These are phyloP conservation scores for Ceratopteris richardii DNA, from an alignment of 75 land plant genomes.

Conservation along the genomic window DNA sequence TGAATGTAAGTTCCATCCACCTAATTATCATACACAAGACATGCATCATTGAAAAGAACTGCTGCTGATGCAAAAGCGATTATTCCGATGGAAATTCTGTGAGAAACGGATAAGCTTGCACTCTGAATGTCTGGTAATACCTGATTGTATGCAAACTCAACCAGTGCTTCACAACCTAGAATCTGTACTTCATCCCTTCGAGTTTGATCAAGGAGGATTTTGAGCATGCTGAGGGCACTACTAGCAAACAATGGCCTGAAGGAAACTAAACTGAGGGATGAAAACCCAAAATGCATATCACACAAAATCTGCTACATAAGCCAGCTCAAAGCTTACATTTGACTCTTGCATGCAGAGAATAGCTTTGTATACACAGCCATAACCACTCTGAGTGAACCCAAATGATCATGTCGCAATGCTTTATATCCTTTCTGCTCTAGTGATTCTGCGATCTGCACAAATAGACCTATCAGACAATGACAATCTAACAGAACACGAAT, in stretches of 20 bases:
- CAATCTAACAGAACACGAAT: background rate
- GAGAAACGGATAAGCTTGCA: too few relatives aligned
- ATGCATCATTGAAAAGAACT: too few relatives aligned
- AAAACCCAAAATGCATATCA: background rate
- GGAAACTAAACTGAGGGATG: background rate
- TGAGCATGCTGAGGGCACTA: constrained; percentile 55
- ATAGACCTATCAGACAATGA: constrained; percentile 5
- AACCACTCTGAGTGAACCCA: constrained; percentile 56
- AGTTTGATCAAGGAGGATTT: constrained; percentile 66
- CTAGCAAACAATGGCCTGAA: constrained; percentile 77
- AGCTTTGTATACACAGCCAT: constrained; percentile 72
- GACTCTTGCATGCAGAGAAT: constrained; percentile 76
- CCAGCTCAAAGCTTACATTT: constrained; percentile 57
- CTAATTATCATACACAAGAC: constrained; percentile 39
- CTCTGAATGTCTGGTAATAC: constrained; percentile 21
- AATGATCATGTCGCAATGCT: constrained; percentile 71
- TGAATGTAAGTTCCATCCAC: constrained; percentile 83
- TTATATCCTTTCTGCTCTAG: constrained; percentile 90
- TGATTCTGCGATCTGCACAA: constrained; percentile 56
- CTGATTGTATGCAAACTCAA: constrained; percentile 68
- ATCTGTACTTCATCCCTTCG: constrained; percentile 62
- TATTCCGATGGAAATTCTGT: too few relatives aligned
- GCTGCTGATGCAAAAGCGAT: constrained; percentile 3
- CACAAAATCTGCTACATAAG: background rate
- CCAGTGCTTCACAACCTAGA: constrained; percentile 53